A percentile compares a stretch with the other conserved stretches of the same genome.
Evolutionary conservation across 768 basidiomycete genomes (phyloP).

Genomic region (Heimioporus sp.): DNA sequence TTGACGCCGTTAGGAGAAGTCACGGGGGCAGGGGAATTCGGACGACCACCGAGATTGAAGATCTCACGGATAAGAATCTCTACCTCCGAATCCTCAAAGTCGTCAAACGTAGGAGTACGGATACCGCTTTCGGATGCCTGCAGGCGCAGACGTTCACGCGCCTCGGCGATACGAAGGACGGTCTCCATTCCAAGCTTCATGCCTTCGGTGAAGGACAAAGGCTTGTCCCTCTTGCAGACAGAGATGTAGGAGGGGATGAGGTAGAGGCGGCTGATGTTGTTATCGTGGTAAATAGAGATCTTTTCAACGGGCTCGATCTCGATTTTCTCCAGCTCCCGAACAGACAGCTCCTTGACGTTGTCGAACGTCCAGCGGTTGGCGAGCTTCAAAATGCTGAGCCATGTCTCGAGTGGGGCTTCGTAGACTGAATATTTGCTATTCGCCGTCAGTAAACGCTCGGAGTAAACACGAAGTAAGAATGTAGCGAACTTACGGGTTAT

Average conservation of each 20-base stretch:
- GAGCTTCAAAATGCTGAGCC: slow-evolving; percentile 40
- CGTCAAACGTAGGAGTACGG: slow-evolving; percentile 30
- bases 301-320: slow-evolving; percentile 35
- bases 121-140: slow-evolving; percentile 30
- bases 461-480: neutral
- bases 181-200: slow-evolving; percentile 41
- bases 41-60: slow-evolving; percentile 26
- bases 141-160: slow-evolving; percentile 40
- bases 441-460: neutral
- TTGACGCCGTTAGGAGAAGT: slow-evolving; percentile 11
- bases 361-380: slow-evolving; percentile 42
- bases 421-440: slow-evolving; percentile 38
- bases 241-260: slow-evolving; percentile 36
- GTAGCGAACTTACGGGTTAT: slow-evolving; percentile 49
- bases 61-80: slow-evolving; percentile 28
- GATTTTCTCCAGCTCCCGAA: slow-evolving; percentile 39
- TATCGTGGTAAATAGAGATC: slow-evolving; percentile 38
- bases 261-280: slow-evolving; percentile 32
- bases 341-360: slow-evolving; percentile 37
- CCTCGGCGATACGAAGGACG: slow-evolving; percentile 35
- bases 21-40: slow-evolving; percentile 18
- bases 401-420: slow-evolving; percentile 38
- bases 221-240: slow-evolving; percentile 36
- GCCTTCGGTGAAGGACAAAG: slow-evolving; percentile 39
- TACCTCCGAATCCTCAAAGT: slow-evolving; percentile 29